Conservation (phyloP, 257 asterid species). For the Rauvolfia tetraphylla region DNA sequence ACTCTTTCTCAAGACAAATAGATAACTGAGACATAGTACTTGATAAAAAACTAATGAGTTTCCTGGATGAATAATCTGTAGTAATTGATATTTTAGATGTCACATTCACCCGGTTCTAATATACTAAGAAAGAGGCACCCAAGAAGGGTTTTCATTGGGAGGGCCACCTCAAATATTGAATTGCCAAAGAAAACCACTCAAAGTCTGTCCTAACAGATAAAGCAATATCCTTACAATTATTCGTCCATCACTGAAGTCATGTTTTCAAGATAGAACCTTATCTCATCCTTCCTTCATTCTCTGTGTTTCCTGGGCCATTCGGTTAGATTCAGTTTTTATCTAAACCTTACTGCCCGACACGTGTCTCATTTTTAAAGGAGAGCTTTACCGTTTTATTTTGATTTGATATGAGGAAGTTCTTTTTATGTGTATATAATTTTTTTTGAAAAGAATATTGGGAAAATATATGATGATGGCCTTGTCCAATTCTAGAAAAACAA, state of each 20-base stretch:
- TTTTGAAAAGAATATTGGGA: neutral
- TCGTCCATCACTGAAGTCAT: slow-evolving; percentile 30
- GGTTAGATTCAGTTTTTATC: slow-evolving; percentile 11
- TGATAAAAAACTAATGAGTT: too few species aligned
- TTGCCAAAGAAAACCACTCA: slow-evolving; percentile 2
- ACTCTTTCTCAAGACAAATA: too few species aligned
- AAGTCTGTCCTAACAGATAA: neutral
- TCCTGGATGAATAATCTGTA: too few species aligned
- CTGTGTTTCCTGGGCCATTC: slow-evolving; percentile 30
- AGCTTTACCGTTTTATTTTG: neutral
- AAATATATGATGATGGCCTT: neutral
- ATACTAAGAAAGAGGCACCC: too few species aligned
- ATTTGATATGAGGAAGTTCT: neutral
- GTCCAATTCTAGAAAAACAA: too few species aligned
- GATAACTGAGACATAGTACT: too few species aligned
- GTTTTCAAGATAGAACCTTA: slow-evolving; percentile 63
- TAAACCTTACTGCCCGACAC: neutral
- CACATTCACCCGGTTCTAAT: too few species aligned
- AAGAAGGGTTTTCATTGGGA: too few species aligned
- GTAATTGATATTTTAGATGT: too few species aligned
- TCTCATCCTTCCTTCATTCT: slow-evolving; percentile 32
- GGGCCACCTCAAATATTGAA: neutral
- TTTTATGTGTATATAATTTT: neutral
- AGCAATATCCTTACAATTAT: slow-evolving; percentile 3
- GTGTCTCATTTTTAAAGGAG: neutral